Conservation (phyloP, 352 stramenopile genomes). For the Phytopythium montanum region DNA sequence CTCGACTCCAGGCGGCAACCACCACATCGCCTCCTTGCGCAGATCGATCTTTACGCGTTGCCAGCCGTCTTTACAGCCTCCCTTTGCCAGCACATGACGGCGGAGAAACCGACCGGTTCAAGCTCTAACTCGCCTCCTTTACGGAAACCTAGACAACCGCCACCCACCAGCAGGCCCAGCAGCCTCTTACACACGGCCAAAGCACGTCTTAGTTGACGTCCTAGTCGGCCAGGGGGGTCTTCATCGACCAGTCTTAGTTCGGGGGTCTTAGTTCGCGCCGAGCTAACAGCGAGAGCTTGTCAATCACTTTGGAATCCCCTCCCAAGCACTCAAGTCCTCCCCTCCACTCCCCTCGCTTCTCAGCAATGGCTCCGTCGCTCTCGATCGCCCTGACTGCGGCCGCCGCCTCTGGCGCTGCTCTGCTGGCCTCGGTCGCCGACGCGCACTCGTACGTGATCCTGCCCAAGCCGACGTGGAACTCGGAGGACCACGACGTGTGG, state of each 20-base stretch:
- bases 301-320: too few relatives aligned
- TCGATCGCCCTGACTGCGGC: constrained; percentile 14
- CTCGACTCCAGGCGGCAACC: too few relatives aligned
- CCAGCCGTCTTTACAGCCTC: too few relatives aligned
- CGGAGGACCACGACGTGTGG: constrained; percentile 27
- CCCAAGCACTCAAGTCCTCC: too few relatives aligned
- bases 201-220: too few relatives aligned
- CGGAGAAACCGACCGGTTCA: neutral
- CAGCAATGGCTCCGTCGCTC: constrained; percentile 8
- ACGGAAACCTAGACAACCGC: neutral
- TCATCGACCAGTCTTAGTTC: too few relatives aligned
- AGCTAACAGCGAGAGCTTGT: too few relatives aligned
- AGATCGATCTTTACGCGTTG: too few relatives aligned
- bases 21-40: too few relatives aligned
- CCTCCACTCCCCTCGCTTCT: too few relatives aligned
- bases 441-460: constrained; percentile 38
- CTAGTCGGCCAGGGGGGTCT: too few relatives aligned
- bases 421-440: constrained; percentile 16
- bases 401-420: constrained; percentile 10
- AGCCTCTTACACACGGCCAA: neutral
- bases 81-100: neutral
- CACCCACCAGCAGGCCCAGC: neutral
- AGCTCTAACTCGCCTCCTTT: neutral
- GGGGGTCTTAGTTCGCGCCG: too few relatives aligned
- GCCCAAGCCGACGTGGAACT: constrained; percentile 29